A percentile compares a stretch with the other conserved stretches of the same genome.
Evolutionary conservation across 2,329 filamentous ascomycete species (phyloP).

Genomic region (Trematosphaeria pertusa): DNA sequence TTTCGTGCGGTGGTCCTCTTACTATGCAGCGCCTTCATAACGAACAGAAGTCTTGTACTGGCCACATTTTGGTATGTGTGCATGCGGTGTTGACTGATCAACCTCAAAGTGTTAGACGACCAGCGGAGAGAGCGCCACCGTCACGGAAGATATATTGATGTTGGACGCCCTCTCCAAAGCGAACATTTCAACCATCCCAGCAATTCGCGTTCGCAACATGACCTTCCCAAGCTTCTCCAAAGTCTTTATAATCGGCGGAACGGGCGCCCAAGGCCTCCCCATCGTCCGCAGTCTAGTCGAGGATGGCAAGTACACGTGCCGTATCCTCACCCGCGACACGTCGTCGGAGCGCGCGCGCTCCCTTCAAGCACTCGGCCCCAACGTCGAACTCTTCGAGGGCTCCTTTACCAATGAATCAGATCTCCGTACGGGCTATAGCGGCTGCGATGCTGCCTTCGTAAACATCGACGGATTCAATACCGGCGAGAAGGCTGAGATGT

Average conservation of each 20-base stretch:
- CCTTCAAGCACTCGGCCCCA: conserved; percentile 44
- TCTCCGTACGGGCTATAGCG: conserved; percentile 54
- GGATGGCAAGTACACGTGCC: conserved; percentile 48
- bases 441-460: conserved; percentile 58
- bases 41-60: no score
- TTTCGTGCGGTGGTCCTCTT: no score
- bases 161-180: no score
- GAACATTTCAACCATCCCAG: no score
- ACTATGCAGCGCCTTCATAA: no score
- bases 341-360: conserved; percentile 51
- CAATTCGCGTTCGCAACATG: no score
- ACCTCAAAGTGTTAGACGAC: no score
- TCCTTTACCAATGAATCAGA: conserved; percentile 32
- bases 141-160: no score
- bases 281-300: conserved; percentile 17
- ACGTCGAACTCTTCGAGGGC: conserved; percentile 2
- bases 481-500: conserved; percentile 61
- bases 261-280: conserved; percentile 32
- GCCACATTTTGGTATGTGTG: no score
- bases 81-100: no score
- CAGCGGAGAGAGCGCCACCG: no score
- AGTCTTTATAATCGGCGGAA: conserved; percentile 32
- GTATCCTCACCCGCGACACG: conserved; percentile 58
- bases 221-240: neutral
- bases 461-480: conserved; percentile 63